phyloP scores from a whole-genome alignment of 225 moss, liverwort and hornwort genomes.

The Anthoceros angustus region DNA sequence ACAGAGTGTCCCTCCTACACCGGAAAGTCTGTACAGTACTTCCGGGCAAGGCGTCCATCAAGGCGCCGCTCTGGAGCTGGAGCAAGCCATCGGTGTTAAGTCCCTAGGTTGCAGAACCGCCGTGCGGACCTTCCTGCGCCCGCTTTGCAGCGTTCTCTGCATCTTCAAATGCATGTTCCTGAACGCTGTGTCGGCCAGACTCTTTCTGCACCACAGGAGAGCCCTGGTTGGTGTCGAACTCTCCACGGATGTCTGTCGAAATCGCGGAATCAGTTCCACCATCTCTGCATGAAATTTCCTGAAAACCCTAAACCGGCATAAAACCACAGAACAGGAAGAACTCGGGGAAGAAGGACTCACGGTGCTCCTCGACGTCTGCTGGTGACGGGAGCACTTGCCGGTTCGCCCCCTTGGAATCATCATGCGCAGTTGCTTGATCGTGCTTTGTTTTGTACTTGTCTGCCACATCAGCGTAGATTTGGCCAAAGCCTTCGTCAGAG shows the following conservation, averaged over 20 bases:
- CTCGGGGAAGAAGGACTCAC: too few relatives aligned
- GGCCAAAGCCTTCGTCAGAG: conserved; percentile 5
- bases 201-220: background rate
- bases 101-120: background rate
- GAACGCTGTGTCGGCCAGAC: background rate
- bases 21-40: too few relatives aligned
- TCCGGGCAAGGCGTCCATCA: too few relatives aligned
- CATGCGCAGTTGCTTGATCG: background rate
- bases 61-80: too few relatives aligned
- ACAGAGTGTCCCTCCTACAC: too few relatives aligned
- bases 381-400: background rate
- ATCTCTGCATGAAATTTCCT: too few relatives aligned
- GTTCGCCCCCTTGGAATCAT: background rate
- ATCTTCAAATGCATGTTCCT: conserved; percentile 3
- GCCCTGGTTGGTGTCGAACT: conserved; percentile 5
- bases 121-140: background rate
- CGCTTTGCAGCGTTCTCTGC: background rate
- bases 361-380: too few relatives aligned
- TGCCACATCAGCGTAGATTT: background rate
- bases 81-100: too few relatives aligned
- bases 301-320: too few relatives aligned
- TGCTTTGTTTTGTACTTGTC: background rate
- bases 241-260: background rate
- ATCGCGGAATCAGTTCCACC: too few relatives aligned
- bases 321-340: too few relatives aligned